Percentiles rank a stretch among this genome's conserved stretches.
phyloP scores from a whole-genome alignment of 352 stramenopile genomes.

The Phytophthora kernoviae region DNA sequence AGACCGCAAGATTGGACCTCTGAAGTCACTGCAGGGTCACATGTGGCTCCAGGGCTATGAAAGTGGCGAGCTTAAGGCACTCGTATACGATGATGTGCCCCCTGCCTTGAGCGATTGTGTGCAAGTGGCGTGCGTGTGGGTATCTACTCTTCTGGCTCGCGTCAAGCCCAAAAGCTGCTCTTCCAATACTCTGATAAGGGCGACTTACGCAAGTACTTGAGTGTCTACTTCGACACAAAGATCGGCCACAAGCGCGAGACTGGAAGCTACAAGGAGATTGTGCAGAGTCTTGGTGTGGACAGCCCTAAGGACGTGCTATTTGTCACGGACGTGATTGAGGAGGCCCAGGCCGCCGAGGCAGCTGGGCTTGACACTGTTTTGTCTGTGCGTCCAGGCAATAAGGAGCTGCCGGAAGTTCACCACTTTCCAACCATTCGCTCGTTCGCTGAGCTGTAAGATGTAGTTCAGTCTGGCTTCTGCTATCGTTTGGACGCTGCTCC shows the following conservation, averaged over 20 bases:
- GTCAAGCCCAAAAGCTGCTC: slow-evolving; percentile 84
- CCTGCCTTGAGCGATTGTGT: slow-evolving; percentile 83
- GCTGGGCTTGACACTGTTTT: slow-evolving; percentile 76
- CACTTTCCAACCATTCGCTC: slow-evolving; percentile 61
- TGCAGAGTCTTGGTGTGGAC: slow-evolving; percentile 81
- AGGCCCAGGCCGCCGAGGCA: slow-evolving; percentile 75
- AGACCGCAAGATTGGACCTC: slow-evolving; percentile 85
- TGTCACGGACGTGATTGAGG: slow-evolving; percentile 88
- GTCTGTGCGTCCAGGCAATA: slow-evolving; percentile 88
- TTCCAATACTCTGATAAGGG: slow-evolving; percentile 88
- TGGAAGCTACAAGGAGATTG: slow-evolving; percentile 82
- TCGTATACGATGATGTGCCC: slow-evolving; percentile 93
- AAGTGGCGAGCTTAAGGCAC: slow-evolving; percentile 83
- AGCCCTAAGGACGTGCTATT: slow-evolving; percentile 84
- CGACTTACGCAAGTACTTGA: slow-evolving; percentile 75
- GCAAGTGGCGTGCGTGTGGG: slow-evolving; percentile 75
- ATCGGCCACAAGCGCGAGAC: slow-evolving; percentile 82
- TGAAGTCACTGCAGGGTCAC: slow-evolving; percentile 92
- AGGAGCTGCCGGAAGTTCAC: slow-evolving; percentile 60
- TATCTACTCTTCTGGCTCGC: slow-evolving; percentile 95
- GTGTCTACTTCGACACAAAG: slow-evolving; percentile 87
- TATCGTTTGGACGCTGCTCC: neutral
- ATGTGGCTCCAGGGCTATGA: slow-evolving; percentile 91
- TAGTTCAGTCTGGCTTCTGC: neutral
- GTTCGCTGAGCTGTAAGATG: slow-evolving; percentile 60